A percentile compares a stretch with the other conserved stretches of the same genome.
Conservation (phyloP, 75 land plant species). For the Selaginella tamariscina region DNA sequence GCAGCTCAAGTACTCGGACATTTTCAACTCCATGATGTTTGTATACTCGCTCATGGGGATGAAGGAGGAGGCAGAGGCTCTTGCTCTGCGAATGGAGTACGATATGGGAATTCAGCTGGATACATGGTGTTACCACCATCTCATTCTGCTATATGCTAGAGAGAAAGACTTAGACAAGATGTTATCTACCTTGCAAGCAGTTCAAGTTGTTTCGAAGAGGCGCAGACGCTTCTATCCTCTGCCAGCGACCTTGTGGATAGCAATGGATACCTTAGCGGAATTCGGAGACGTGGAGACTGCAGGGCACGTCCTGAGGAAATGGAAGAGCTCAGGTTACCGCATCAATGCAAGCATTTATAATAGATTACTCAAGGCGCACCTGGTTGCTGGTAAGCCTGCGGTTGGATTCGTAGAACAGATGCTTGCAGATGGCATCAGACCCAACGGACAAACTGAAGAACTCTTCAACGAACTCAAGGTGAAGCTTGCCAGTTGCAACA, state of each 20-base stretch:
- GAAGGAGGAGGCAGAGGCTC: not conserved
- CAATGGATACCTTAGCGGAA: not conserved
- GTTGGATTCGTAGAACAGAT: not conserved
- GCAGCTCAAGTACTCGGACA: not conserved
- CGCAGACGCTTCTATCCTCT: not conserved
- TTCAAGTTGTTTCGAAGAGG: not conserved
- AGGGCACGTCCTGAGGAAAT: not conserved
- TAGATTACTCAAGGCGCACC: not conserved
- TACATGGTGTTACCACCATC: not conserved
- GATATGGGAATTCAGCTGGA: not conserved
- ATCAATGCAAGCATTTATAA: not conserved
- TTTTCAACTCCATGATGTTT: not conserved
- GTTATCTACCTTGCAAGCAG: not conserved
- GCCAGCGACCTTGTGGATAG: not conserved
- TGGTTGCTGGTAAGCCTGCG: not conserved
- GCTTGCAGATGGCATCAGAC: not conserved
- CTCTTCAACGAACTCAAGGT: not conserved
- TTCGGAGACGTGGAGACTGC: not conserved
- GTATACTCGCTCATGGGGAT: not conserved
- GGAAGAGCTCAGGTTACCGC: not conserved
- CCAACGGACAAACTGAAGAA: not conserved
- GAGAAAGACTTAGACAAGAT: not conserved
- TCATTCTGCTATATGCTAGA: not conserved
- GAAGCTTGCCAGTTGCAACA: too few relatives aligned
- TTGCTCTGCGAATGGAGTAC: not conserved